A percentile compares a stretch with the other conserved stretches of the same genome.
Conservation (phyloP, 2,329 filamentous ascomycete species). For the Ophiocordyceps camponoti-saundersi region DNA sequence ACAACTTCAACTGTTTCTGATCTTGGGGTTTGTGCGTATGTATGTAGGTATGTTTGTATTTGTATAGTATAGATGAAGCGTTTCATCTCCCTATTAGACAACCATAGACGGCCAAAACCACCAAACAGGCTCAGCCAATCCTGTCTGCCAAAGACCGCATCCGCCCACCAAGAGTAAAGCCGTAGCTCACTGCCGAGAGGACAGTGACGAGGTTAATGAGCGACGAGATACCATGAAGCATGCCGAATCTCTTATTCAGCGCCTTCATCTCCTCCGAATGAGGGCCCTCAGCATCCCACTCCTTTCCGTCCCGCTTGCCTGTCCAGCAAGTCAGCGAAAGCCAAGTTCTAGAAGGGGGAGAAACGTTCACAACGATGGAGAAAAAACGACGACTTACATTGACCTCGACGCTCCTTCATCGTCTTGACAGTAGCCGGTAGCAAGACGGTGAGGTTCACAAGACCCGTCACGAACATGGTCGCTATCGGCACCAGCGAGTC, state of each 20-base stretch:
- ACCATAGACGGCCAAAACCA: not conserved
- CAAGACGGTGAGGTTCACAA: conserved; percentile 53
- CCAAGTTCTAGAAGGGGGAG: not conserved
- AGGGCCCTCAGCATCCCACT: conserved; percentile 60
- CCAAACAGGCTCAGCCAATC: not conserved
- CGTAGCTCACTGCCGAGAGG: conserved; percentile 58
- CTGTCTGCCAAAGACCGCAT: conserved; percentile 25
- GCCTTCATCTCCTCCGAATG: conserved; percentile 72
- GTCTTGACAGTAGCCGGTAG: conserved; percentile 59
- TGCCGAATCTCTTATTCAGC: conserved; percentile 63
- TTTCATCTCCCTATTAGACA: not conserved
- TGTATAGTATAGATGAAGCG: no score
- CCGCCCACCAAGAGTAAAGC: conserved; percentile 51
- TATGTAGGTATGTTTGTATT: no score
- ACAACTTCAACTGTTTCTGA: no score
- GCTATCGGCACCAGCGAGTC: conserved; percentile 51
- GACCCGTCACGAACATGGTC: conserved; percentile 51
- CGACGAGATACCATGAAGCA: conserved; percentile 67
- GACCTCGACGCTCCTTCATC: conserved; percentile 61
- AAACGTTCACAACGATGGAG: not conserved
- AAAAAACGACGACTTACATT: conserved; percentile 45
- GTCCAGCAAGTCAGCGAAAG: conserved; percentile 5
- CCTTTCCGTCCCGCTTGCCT: conserved; percentile 83
- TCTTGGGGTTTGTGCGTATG: no score
- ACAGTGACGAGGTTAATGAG: conserved; percentile 61